Evolutionary conservation across 257 asterid species (phyloP).

Genomic region (Hygrophila difformis): DNA sequence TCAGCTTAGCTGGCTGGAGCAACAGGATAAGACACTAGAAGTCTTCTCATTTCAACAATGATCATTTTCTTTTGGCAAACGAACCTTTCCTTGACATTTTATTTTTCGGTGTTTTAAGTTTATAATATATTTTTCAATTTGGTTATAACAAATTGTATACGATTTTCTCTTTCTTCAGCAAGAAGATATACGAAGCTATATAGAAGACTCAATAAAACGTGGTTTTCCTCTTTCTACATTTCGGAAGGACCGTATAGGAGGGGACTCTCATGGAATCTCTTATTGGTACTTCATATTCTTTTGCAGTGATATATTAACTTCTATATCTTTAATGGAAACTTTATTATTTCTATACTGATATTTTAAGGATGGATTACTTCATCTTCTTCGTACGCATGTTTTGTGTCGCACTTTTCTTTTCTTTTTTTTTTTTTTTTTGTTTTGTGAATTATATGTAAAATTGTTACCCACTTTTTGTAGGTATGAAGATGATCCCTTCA

Average conservation of each 20-base stretch:
- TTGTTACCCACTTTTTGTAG: constrained; percentile 26
- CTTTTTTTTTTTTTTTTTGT: too few species aligned
- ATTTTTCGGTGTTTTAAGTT: neutral
- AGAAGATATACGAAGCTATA: constrained; percentile 81
- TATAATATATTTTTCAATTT: too few species aligned
- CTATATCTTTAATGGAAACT: neutral
- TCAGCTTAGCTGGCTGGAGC: too few species aligned
- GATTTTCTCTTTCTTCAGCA: constrained; percentile 60
- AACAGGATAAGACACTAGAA: too few species aligned
- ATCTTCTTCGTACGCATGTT: too few species aligned
- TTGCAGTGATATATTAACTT: neutral
- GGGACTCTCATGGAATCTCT: constrained; percentile 87
- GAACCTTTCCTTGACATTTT: too few species aligned
- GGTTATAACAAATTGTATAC: neutral
- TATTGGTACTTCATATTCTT: constrained; percentile 56
- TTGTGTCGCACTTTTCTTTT: too few species aligned
- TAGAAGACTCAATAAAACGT: constrained; percentile 70
- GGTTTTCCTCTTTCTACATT: constrained; percentile 66
- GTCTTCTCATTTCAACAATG: too few species aligned
- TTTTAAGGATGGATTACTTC: too few species aligned
- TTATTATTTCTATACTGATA: neutral
- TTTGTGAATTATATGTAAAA: too few species aligned
- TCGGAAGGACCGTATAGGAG: constrained; percentile 86
- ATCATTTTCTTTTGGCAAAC: too few species aligned
- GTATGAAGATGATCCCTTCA: constrained; percentile 84